A percentile compares a stretch with the other conserved stretches of the same genome.
Evolutionary conservation across 2,329 filamentous ascomycete genomes (phyloP).

Genomic region (Penicillium expansum): DNA sequence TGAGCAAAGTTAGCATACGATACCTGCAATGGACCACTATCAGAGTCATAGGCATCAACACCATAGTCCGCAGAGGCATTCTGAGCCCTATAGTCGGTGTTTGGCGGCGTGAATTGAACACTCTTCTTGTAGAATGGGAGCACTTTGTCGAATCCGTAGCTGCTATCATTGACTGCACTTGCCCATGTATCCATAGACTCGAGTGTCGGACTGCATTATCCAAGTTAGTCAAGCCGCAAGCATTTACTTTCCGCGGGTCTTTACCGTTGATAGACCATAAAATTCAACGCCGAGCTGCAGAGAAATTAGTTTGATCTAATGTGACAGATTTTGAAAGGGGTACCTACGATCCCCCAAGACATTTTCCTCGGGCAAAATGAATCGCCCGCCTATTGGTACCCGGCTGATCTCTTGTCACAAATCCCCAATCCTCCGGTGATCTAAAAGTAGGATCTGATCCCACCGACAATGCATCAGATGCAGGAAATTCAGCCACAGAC

Average conservation of each 20-base stretch:
- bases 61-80: constrained; percentile 28
- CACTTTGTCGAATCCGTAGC: constrained; percentile 27
- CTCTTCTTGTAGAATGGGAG: constrained; percentile 30
- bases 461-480: constrained; percentile 18
- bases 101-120: constrained; percentile 27
- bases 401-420: constrained; percentile 19
- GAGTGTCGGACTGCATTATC: constrained; percentile 15
- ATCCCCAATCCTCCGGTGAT: constrained; percentile 26
- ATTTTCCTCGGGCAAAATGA: constrained; percentile 31
- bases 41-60: constrained; percentile 26
- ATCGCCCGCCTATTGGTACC: constrained; percentile 26
- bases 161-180: constrained; percentile 26
- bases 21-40: constrained; percentile 41
- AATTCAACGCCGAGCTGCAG: constrained; percentile 28
- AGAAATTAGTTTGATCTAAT: neutral
- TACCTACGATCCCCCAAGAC: constrained; percentile 28
- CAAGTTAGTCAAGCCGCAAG: neutral
- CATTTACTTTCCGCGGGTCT: too few relatives aligned
- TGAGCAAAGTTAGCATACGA: constrained; percentile 44
- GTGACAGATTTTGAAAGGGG: neutral
- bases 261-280: constrained; percentile 32
- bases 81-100: constrained; percentile 16
- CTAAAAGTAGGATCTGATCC: constrained; percentile 24
- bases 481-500: constrained; percentile 20
- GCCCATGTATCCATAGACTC: constrained; percentile 30